Conservation (phyloP, 176 grass and related monocot genomes). For the Themeda triandra region DNA sequence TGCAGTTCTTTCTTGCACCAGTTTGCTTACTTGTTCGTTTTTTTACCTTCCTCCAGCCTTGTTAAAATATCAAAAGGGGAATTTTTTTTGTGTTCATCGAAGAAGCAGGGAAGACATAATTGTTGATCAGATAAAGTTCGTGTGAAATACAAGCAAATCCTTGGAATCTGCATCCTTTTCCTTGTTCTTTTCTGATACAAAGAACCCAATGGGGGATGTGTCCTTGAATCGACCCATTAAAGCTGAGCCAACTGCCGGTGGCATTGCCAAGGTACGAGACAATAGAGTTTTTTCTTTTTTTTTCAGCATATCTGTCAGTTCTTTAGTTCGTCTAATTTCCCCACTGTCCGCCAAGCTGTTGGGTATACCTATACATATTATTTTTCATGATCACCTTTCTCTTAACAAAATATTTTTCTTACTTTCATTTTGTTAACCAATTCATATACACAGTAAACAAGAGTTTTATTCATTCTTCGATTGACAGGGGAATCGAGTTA, state of each 20-base stretch:
- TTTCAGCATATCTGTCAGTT: neutral
- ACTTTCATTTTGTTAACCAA: neutral
- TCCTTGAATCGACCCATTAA: slow-evolving; percentile 33
- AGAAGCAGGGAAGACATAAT: neutral
- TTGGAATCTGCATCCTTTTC: neutral
- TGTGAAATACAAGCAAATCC: neutral
- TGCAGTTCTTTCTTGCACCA: neutral
- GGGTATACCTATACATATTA: neutral
- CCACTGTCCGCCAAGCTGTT: neutral
- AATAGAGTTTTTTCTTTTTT: neutral
- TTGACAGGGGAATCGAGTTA: slow-evolving; percentile 38
- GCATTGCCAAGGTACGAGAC: slow-evolving; percentile 30
- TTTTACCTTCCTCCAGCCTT: neutral
- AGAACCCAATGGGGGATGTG: slow-evolving; percentile 34
- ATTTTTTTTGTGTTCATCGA: neutral
- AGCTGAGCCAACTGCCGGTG: slow-evolving; percentile 6
- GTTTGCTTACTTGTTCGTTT: slow-evolving; percentile 6
- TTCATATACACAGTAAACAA: neutral
- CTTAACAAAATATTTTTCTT: neutral
- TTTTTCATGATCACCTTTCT: neutral
- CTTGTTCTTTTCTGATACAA: neutral
- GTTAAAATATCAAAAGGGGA: neutral
- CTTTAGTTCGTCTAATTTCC: neutral
- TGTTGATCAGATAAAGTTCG: neutral
- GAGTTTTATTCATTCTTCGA: neutral